Conservation (phyloP, 306 rosid species). For the Citrullus amarus region DNA sequence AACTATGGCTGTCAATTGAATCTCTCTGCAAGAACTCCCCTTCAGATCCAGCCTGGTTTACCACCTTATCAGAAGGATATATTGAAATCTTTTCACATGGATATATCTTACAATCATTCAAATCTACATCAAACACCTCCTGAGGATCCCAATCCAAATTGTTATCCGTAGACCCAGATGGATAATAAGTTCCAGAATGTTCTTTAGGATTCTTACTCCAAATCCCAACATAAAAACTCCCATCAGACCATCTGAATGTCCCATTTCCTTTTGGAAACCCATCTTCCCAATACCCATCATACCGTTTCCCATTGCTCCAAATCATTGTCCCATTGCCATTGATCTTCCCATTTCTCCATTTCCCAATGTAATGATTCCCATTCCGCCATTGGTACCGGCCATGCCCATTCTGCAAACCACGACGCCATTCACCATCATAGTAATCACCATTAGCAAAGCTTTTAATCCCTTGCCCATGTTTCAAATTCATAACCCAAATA, state of each 20-base stretch:
- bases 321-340: slow-evolving; percentile 70
- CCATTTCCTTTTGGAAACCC: slow-evolving; percentile 82
- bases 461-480: slow-evolving; percentile 63
- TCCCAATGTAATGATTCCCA: slow-evolving; percentile 70
- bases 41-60: slow-evolving; percentile 23
- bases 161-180: slow-evolving; percentile 24
- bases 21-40: slow-evolving; percentile 23
- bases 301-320: slow-evolving; percentile 63
- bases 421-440: slow-evolving; percentile 84
- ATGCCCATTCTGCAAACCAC: slow-evolving; percentile 65
- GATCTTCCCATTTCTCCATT: slow-evolving; percentile 61
- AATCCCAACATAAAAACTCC: slow-evolving; percentile 60
- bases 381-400: slow-evolving; percentile 82
- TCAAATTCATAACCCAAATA: slow-evolving; percentile 67
- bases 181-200: slow-evolving; percentile 55
- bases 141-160: slow-evolving; percentile 60
- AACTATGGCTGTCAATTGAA: slow-evolving; percentile 33
- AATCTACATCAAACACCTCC: slow-evolving; percentile 36
- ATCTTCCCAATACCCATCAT: slow-evolving; percentile 78
- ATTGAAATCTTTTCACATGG: slow-evolving; percentile 37
- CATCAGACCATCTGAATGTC: slow-evolving; percentile 56
- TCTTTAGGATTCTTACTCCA: slow-evolving; percentile 56
- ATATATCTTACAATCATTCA: slow-evolving; percentile 39
- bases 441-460: slow-evolving; percentile 66
- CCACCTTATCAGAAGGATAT: slow-evolving; percentile 63